Evolutionary conservation across 73 alveolate genomes (phyloP).

Genomic region (Tetrahymena thermophila): DNA sequence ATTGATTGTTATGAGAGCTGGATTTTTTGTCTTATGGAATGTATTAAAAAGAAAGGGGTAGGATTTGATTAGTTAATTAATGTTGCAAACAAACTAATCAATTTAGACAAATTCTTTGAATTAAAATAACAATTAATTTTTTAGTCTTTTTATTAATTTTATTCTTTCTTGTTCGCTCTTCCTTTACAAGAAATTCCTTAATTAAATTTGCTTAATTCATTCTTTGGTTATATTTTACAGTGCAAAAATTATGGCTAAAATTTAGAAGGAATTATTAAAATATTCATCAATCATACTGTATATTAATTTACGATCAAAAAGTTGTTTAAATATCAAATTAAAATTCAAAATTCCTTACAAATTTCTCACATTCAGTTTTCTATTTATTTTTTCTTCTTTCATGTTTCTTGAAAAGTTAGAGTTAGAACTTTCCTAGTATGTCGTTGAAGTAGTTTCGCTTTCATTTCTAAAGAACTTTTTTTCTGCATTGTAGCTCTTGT

Average conservation of each 20-base stretch:
- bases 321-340: background rate
- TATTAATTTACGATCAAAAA: background rate
- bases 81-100: background rate
- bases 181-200: too few species aligned
- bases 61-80: background rate
- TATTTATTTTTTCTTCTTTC: background rate
- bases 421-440: background rate
- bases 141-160: too few species aligned
- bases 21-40: too few species aligned
- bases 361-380: background rate
- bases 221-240: background rate
- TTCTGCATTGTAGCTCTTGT: background rate
- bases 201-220: background rate
- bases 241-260: background rate
- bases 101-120: background rate
- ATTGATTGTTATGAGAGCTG: too few species aligned
- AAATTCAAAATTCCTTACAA: background rate
- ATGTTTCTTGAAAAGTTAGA: background rate
- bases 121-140: too few species aligned
- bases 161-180: background rate
- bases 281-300: background rate
- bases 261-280: background rate
- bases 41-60: background rate
- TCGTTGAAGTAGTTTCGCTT: background rate
- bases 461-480: background rate